These are phyloP conservation scores for Ogataea corticis DNA, from an alignment of 805 yeast genomes.

Conservation along the genomic window DNA sequence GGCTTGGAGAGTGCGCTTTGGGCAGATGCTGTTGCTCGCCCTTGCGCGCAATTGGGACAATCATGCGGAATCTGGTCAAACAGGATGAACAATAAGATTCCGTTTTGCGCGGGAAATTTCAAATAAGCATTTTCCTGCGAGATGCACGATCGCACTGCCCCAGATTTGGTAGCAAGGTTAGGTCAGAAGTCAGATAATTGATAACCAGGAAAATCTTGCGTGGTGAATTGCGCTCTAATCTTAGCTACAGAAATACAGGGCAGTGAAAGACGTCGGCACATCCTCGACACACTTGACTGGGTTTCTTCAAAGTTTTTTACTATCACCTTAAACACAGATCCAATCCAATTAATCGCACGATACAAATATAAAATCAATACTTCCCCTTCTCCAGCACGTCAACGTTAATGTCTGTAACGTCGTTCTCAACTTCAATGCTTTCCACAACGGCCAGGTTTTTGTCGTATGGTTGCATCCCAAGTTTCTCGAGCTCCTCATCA, in stretches of 20 bases:
- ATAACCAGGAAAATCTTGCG: too few relatives aligned
- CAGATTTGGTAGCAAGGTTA: too few relatives aligned
- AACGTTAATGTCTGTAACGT: neutral
- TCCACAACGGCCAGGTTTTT: neutral
- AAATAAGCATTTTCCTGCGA: neutral
- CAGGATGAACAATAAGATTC: neutral
- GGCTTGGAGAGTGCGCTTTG: too few relatives aligned
- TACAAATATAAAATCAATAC: neutral
- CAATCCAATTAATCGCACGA: too few relatives aligned
- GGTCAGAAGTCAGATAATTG: too few relatives aligned
- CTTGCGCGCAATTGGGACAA: too few relatives aligned
- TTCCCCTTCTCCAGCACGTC: neutral
- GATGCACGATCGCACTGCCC: too few relatives aligned
- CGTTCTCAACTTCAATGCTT: neutral
- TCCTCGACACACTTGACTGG: too few relatives aligned
- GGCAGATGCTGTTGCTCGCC: too few relatives aligned
- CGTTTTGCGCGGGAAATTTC: neutral
- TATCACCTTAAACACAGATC: too few relatives aligned
- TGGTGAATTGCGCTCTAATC: neutral
- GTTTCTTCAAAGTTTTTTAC: too few relatives aligned
- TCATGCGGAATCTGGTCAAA: too few relatives aligned
- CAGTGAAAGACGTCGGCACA: neutral
- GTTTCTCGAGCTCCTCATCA: constrained; percentile 31
- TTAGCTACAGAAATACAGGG: neutral
- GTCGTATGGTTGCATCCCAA: constrained; percentile 26